These are phyloP conservation scores for Balamuthia mandrillaris DNA, from an alignment of 208 protist species.

Conservation along the genomic window DNA sequence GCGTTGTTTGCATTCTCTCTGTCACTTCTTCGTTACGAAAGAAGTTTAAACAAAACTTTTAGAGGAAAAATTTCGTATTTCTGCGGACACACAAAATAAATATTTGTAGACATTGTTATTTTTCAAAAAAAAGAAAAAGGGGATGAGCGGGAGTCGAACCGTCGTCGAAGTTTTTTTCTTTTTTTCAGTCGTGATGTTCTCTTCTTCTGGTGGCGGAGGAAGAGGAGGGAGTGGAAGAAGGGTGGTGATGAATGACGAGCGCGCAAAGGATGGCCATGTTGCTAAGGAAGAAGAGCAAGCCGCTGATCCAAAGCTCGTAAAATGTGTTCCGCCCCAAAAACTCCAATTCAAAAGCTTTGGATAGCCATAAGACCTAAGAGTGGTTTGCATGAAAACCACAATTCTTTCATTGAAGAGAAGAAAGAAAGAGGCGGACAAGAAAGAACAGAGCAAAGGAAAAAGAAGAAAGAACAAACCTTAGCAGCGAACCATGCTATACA, in stretches of 20 bases:
- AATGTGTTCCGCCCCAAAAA: conserved; percentile 63
- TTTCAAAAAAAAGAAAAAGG: too few species aligned
- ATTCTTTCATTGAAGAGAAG: not conserved
- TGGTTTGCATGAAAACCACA: not conserved
- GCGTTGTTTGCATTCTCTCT: too few species aligned
- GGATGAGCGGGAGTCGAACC: too few species aligned
- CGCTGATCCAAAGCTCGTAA: conserved; percentile 44
- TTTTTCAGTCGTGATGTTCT: not conserved
- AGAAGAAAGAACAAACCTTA: not conserved
- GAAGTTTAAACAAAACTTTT: too few species aligned
- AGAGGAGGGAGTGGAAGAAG: too few species aligned
- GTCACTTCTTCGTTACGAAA: too few species aligned
- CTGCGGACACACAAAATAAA: too few species aligned
- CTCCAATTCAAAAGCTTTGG: conserved; percentile 63
- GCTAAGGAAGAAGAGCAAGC: conserved; percentile 43
- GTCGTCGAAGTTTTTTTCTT: not conserved
- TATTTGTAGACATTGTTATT: too few species aligned
- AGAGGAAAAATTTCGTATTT: too few species aligned
- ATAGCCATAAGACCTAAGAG: conserved; percentile 54
- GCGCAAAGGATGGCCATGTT: not conserved
- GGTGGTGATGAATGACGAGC: not conserved
- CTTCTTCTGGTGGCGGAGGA: too few species aligned
- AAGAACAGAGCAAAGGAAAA: not conserved
- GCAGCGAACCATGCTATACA: conserved; percentile 42
- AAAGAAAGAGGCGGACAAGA: not conserved